phyloP scores from a whole-genome alignment of 495 filamentous ascomycete genomes.

The Lentithecium fluviatile region DNA sequence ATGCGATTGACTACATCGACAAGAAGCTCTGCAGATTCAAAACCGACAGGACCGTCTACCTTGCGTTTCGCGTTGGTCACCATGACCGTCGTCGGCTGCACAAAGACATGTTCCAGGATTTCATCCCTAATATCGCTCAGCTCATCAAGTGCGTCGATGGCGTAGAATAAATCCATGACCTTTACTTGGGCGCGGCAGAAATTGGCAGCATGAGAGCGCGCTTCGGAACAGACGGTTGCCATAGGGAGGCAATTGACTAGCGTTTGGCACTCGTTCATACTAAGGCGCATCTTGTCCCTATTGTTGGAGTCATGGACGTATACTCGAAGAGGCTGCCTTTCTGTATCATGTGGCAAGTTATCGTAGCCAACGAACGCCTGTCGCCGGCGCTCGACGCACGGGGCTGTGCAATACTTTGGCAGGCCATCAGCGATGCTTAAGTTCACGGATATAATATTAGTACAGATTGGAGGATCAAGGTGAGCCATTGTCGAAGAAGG shows the following conservation, averaged over 20 bases:
- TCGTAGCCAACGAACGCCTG: slow-evolving; percentile 12
- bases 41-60: background rate
- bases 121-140: background rate
- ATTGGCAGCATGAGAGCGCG: slow-evolving; percentile 1
- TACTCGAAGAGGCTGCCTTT: background rate
- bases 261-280: background rate
- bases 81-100: background rate
- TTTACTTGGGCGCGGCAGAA: slow-evolving; percentile 2
- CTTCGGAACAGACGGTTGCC: background rate
- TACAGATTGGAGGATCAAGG: background rate
- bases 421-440: slow-evolving; percentile 1
- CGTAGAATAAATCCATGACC: background rate
- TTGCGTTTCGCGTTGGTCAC: background rate
- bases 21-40: slow-evolving; percentile 5
- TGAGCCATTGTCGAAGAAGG: too few relatives aligned
- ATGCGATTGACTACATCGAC: slow-evolving; percentile 4
- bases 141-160: background rate
- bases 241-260: slow-evolving; percentile 3
- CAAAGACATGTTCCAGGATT: slow-evolving; percentile 3
- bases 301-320: background rate
- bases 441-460: background rate
- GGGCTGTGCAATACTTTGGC: background rate
- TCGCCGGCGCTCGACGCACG: slow-evolving; percentile 1
- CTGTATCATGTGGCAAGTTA: background rate
- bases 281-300: background rate